These are phyloP conservation scores for Tetracladium marchalianum DNA, from an alignment of 495 filamentous ascomycete species.

Conservation along the genomic window DNA sequence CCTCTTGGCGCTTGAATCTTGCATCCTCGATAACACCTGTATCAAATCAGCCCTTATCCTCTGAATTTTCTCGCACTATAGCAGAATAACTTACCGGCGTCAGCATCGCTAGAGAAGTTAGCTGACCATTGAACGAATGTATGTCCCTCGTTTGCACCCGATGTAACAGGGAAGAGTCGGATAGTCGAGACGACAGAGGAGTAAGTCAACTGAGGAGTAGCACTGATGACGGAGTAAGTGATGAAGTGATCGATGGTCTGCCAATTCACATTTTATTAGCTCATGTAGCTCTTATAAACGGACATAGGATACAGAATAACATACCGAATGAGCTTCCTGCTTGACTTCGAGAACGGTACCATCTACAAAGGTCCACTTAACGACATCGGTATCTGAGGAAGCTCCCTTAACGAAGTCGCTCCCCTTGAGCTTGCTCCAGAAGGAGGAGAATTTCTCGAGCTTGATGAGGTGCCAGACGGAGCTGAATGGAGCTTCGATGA, in stretches of 20 bases:
- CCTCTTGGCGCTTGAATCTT: constrained; percentile 63
- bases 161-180: constrained; percentile 48
- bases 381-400: constrained; percentile 49
- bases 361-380: constrained; percentile 56
- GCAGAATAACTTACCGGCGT: constrained; percentile 41
- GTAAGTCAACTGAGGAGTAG: constrained; percentile 48
- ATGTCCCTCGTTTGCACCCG: constrained; percentile 44
- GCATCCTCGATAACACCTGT: constrained; percentile 59
- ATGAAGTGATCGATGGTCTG: constrained; percentile 61
- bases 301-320: constrained; percentile 10
- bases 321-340: constrained; percentile 60
- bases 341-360: constrained; percentile 54
- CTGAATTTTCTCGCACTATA: no score
- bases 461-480: constrained; percentile 63
- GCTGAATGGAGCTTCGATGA: constrained; percentile 51
- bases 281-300: constrained; percentile 1
- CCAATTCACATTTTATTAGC: background rate
- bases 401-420: constrained; percentile 47
- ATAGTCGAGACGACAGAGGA: constrained; percentile 53
- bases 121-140: constrained; percentile 57
- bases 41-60: constrained; percentile 16
- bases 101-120: constrained; percentile 58
- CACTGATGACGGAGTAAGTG: constrained; percentile 56
- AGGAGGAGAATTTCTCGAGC: constrained; percentile 47
- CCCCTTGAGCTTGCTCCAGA: constrained; percentile 47